A percentile compares a stretch with the other conserved stretches of the same genome.
These are phyloP conservation scores for Picea sitchensis DNA, from an alignment of 75 land plant genomes.

Conservation along the genomic window DNA sequence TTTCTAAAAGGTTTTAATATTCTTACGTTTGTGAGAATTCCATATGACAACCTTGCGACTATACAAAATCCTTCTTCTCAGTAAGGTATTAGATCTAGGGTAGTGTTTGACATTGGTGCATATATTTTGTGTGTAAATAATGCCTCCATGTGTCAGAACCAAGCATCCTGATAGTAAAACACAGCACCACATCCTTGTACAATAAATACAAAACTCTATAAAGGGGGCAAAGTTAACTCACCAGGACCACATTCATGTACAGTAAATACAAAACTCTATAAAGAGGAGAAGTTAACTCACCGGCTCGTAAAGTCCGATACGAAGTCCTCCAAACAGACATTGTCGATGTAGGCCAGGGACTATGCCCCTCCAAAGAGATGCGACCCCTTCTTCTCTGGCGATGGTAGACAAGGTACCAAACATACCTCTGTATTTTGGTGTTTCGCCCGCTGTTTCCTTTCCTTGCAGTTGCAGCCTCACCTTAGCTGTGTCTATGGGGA, in stretches of 20 bases:
- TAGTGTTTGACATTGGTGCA: too few relatives aligned
- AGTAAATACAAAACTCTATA: too few relatives aligned
- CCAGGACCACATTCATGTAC: conserved; percentile 10
- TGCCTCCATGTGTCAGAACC: too few relatives aligned
- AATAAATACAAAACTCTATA: too few relatives aligned
- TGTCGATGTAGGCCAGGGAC: conserved; percentile 96
- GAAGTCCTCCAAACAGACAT: conserved; percentile 84
- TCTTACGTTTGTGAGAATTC: too few relatives aligned
- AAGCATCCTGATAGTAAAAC: too few relatives aligned
- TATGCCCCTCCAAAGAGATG: conserved; percentile 91
- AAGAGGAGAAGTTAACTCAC: conserved; percentile 28
- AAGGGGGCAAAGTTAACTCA: conserved; percentile 17
- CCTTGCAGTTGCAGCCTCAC: conserved; percentile 98
- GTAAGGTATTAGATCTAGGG: too few relatives aligned
- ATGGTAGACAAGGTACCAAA: conserved; percentile 91
- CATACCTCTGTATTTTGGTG: conserved; percentile 87
- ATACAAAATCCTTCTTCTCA: too few relatives aligned
- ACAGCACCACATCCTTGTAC: too few relatives aligned
- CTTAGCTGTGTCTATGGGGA: conserved; percentile 97
- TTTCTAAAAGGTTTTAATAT: too few relatives aligned
- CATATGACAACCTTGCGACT: too few relatives aligned
- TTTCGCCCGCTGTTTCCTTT: conserved; percentile 24
- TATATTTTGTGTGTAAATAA: too few relatives aligned
- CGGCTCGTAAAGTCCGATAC: conserved; percentile 97
- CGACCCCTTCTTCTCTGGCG: conserved; percentile 87